A percentile compares a stretch with the other conserved stretches of the same genome.
These are phyloP conservation scores for Erysimum cheiri DNA, from an alignment of 441 rosid species.

Conservation along the genomic window DNA sequence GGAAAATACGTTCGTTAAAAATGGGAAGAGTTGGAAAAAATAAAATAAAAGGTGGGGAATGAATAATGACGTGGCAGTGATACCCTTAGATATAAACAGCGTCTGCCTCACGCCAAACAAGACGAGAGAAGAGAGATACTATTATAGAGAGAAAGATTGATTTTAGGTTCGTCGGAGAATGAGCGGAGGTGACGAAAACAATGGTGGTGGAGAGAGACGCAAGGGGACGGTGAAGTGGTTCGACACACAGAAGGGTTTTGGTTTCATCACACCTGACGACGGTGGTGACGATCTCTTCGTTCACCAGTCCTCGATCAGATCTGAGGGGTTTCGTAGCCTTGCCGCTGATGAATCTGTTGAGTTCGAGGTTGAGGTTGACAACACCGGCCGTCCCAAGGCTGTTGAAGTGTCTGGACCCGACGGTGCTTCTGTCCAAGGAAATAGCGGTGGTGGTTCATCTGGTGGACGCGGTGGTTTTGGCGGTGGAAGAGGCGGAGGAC, in stretches of 20 bases:
- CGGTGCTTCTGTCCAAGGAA: conserved; percentile 54
- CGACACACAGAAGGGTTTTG: conserved; percentile 66
- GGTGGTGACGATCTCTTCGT: conserved; percentile 78
- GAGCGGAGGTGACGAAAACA: conserved; percentile 33
- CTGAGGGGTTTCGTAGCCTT: conserved; percentile 73
- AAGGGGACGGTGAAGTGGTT: conserved; percentile 79
- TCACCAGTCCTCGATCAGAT: conserved; percentile 70
- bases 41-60: neutral
- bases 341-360: conserved; percentile 68
- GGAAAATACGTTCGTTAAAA: neutral
- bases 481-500: conserved; percentile 35
- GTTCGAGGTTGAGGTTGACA: conserved; percentile 52
- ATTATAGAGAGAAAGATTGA: conserved; percentile 4
- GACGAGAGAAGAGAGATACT: no score
- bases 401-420: conserved; percentile 65
- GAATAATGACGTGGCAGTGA: conserved; percentile 55
- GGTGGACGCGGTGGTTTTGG: conserved; percentile 53
- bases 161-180: conserved; percentile 14
- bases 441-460: conserved; percentile 42
- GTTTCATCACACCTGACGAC: conserved; percentile 72
- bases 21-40: neutral
- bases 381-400: conserved; percentile 64
- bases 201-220: conserved; percentile 55
- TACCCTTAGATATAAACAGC: conserved; percentile 43
- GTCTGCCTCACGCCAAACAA: conserved; percentile 14